Conservation (phyloP, 495 filamentous ascomycete species). For the Lindgomyces ingoldianus region DNA sequence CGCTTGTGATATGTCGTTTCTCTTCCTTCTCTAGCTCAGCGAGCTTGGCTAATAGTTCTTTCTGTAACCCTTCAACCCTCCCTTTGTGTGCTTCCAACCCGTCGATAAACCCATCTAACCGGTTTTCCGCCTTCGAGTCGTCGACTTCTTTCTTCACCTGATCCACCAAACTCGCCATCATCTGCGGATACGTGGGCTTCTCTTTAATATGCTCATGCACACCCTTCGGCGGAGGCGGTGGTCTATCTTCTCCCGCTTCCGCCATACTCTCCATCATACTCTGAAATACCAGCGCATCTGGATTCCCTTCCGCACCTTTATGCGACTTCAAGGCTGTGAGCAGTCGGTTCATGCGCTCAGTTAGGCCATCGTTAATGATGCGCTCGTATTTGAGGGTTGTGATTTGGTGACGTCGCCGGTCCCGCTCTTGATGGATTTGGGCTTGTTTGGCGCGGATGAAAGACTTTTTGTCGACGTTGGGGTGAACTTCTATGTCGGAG, state of each 20-base stretch:
- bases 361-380: constrained; percentile 86
- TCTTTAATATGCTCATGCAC: constrained; percentile 73
- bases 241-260: constrained; percentile 68
- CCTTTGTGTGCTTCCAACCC: constrained; percentile 73
- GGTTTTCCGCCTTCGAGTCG: constrained; percentile 60
- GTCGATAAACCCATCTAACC: constrained; percentile 69
- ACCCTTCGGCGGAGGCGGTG: constrained; percentile 70
- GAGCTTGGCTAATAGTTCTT: constrained; percentile 69
- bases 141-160: constrained; percentile 90
- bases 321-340: constrained; percentile 69
- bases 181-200: constrained; percentile 85
- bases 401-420: constrained; percentile 82
- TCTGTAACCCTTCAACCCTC: constrained; percentile 77
- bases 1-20: constrained; percentile 87
- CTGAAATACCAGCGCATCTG: constrained; percentile 82
- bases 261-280: constrained; percentile 76
- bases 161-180: constrained; percentile 90
- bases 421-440: constrained; percentile 89
- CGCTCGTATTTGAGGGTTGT: constrained; percentile 90
- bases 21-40: constrained; percentile 86
- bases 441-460: constrained; percentile 98
- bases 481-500: constrained; percentile 96
- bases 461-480: constrained; percentile 97
- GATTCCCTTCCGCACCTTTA: constrained; percentile 57
- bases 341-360: constrained; percentile 77